phyloP scores from a whole-genome alignment of 345 rosid species.

The Salix exigua region DNA sequence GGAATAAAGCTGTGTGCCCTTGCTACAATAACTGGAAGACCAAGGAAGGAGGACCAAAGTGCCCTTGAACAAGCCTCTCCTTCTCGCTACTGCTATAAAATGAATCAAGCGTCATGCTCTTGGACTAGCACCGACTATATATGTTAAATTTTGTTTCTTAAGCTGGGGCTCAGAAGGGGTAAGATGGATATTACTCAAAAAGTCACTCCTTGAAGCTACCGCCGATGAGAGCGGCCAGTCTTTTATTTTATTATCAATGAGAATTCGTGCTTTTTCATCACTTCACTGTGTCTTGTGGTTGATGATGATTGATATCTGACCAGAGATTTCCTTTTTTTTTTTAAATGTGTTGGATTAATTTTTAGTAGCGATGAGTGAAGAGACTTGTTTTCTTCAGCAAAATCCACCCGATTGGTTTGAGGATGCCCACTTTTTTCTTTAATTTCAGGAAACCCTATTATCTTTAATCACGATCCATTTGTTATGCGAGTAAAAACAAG shows the following conservation, averaged over 20 bases:
- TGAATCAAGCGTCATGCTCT: not conserved
- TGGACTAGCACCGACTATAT: constrained; percentile 3
- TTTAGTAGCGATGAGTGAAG: too few species aligned
- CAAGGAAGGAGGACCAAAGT: constrained; percentile 31
- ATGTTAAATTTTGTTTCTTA: not conserved
- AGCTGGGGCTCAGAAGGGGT: not conserved
- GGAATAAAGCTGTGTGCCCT: constrained; percentile 29
- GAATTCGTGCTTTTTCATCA: not conserved
- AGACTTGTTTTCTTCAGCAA: too few species aligned
- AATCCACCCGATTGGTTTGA: too few species aligned
- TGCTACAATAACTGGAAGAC: constrained; percentile 38
- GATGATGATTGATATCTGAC: not conserved
- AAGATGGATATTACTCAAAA: not conserved
- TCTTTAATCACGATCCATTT: too few species aligned
- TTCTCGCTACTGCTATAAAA: not conserved
- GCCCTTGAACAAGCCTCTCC: constrained; percentile 14
- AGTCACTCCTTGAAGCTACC: constrained; percentile 25
- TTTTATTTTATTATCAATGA: constrained; percentile 17
- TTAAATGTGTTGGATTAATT: too few species aligned
- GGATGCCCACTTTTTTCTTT: too few species aligned
- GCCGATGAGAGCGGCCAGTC: constrained; percentile 36
- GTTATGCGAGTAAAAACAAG: too few species aligned
- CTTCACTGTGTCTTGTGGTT: not conserved
- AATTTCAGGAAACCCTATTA: too few species aligned
- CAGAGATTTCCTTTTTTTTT: not conserved